Evolutionary conservation across 805 yeast genomes (phyloP).

Genomic region (Candida nemodendra): DNA sequence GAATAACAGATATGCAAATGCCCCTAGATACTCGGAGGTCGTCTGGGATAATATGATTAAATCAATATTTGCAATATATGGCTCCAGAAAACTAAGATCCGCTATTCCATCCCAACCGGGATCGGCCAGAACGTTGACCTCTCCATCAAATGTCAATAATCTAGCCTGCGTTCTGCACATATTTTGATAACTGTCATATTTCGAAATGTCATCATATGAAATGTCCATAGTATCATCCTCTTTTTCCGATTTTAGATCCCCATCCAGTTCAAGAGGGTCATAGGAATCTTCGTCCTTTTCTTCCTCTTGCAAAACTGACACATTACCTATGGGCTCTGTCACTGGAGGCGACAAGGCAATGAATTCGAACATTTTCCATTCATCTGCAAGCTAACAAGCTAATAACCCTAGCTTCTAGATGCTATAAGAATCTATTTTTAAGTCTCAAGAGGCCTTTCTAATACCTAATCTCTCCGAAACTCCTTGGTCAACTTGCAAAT

Average conservation of each 20-base stretch:
- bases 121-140: constrained; percentile 59
- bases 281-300: constrained; percentile 15
- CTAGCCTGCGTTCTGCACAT: constrained; percentile 30
- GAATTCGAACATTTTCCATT: constrained; percentile 29
- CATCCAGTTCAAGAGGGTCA: constrained; percentile 15
- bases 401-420: no score
- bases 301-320: constrained; percentile 8
- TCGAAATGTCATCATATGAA: no score
- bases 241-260: constrained; percentile 7
- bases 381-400: no score
- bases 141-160: constrained; percentile 54
- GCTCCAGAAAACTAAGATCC: constrained; percentile 41
- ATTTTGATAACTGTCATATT: constrained; percentile 1
- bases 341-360: constrained; percentile 9
- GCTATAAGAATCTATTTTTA: no score
- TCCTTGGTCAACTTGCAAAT: no score
- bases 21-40: constrained; percentile 75
- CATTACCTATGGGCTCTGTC: constrained; percentile 13
- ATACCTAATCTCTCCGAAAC: no score
- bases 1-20: constrained; percentile 64
- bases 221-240: constrained; percentile 1
- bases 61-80: constrained; percentile 51
- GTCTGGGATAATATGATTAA: constrained; percentile 84
- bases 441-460: no score
- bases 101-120: constrained; percentile 70